Evolutionary conservation across 2,329 filamentous ascomycete species (phyloP).

Genomic region (Claviceps purpurea): DNA sequence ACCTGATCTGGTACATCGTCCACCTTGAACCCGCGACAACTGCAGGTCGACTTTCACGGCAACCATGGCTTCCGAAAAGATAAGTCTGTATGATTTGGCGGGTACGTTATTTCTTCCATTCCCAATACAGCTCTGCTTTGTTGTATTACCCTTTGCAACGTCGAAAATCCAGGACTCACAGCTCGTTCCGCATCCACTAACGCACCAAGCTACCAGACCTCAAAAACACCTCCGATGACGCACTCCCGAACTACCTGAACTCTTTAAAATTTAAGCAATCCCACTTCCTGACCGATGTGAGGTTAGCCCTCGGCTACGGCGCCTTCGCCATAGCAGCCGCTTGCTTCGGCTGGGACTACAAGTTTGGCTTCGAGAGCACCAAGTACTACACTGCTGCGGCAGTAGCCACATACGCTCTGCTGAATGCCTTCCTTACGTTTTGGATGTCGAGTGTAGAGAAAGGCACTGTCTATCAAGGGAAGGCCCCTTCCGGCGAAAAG

Average conservation of each 20-base stretch:
- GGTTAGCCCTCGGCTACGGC: conserved; percentile 68
- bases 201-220: conserved; percentile 48
- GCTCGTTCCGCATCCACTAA: neutral
- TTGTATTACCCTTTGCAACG: neutral
- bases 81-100: conserved; percentile 53
- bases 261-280: conserved; percentile 74
- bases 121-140: neutral
- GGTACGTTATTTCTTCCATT: conserved; percentile 27
- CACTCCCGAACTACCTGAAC: conserved; percentile 84
- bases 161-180: neutral
- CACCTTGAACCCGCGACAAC: neutral
- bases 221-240: conserved; percentile 93
- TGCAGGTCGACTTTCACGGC: neutral
- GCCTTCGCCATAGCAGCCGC: conserved; percentile 69
- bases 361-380: conserved; percentile 75
- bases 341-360: conserved; percentile 87
- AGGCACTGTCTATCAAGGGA: conserved; percentile 67
- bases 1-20: neutral
- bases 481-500: conserved; percentile 50
- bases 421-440: conserved; percentile 66
- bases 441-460: conserved; percentile 82
- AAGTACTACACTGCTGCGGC: conserved; percentile 70
- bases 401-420: conserved; percentile 61
- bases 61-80: conserved; percentile 35
- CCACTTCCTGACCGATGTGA: conserved; percentile 68